Evolutionary conservation across 176 grass and related monocot species (phyloP).

Genomic region (Zoysia japonica): DNA sequence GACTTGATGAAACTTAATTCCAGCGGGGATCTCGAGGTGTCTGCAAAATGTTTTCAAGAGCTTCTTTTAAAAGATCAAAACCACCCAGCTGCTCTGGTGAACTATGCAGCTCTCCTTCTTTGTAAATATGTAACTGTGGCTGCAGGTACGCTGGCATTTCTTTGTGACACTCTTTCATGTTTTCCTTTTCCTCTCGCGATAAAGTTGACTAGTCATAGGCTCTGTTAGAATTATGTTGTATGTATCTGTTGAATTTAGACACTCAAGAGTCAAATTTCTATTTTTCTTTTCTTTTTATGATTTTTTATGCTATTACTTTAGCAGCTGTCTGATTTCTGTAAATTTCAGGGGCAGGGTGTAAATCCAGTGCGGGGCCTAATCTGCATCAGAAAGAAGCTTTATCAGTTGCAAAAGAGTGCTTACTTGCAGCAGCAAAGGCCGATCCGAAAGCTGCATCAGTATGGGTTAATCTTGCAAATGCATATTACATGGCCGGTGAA

Average conservation of each 20-base stretch:
- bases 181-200: background rate
- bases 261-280: background rate
- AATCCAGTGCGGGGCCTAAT: conserved; percentile 54
- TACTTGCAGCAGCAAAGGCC: conserved; percentile 71
- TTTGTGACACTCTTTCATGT: conserved; percentile 29
- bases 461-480: conserved; percentile 96
- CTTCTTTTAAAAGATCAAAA: conserved; percentile 96
- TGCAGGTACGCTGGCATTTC: conserved; percentile 53
- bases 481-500: conserved; percentile 80
- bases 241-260: background rate
- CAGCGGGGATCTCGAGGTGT: conserved; percentile 76
- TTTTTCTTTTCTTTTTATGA: background rate
- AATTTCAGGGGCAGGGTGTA: conserved; percentile 62
- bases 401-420: conserved; percentile 84
- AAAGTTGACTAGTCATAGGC: background rate
- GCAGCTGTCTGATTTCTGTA: conserved; percentile 26
- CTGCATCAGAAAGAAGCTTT: conserved; percentile 76
- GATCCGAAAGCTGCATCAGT: conserved; percentile 78
- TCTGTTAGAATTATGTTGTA: background rate
- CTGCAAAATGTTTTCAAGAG: conserved; percentile 90
- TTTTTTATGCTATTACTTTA: conserved; percentile 8
- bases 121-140: conserved; percentile 79
- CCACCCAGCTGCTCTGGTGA: conserved; percentile 90
- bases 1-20: conserved; percentile 41
- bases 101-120: conserved; percentile 86